These are phyloP conservation scores for Prosopis cineraria DNA, from an alignment of 306 rosid genomes.

Conservation along the genomic window DNA sequence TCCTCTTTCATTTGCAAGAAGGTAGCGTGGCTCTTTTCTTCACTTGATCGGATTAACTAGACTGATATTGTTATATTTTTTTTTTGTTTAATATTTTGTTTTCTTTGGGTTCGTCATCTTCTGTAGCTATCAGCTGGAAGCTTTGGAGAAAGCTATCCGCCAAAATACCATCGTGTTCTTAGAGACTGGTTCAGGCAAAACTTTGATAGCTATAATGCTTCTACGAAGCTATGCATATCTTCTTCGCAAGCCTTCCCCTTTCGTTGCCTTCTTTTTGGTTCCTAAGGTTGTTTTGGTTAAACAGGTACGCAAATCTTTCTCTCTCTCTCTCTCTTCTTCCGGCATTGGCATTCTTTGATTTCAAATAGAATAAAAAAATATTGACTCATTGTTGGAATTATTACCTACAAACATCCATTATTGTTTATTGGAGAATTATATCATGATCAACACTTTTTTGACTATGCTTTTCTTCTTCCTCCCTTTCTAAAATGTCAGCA, in stretches of 20 bases:
- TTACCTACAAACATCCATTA: background rate
- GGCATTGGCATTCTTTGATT: background rate
- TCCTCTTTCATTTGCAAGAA: slow-evolving; percentile 73
- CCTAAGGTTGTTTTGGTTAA: slow-evolving; percentile 80
- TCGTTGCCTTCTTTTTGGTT: slow-evolving; percentile 76
- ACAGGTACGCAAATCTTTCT: slow-evolving; percentile 53
- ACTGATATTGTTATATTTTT: background rate
- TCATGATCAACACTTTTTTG: background rate
- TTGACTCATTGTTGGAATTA: background rate
- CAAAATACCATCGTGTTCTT: slow-evolving; percentile 71
- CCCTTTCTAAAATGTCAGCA: slow-evolving; percentile 52
- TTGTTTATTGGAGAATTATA: background rate
- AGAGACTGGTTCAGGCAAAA: slow-evolving; percentile 95
- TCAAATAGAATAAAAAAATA: background rate
- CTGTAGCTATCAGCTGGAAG: slow-evolving; percentile 84
- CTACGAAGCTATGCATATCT: slow-evolving; percentile 68
- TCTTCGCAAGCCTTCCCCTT: slow-evolving; percentile 70
- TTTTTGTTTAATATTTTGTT: background rate
- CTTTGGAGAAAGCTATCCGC: slow-evolving; percentile 59
- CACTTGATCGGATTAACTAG: background rate
- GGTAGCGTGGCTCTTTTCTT: slow-evolving; percentile 36
- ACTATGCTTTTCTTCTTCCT: background rate
- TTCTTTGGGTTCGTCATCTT: background rate
- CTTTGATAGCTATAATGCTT: slow-evolving; percentile 88
- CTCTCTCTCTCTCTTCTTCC: background rate